Evolutionary conservation across 2,329 filamentous ascomycete species (phyloP), one percentile per base, ranked within the genome.

Genomic region (Fusarium beomiforme): DNA sequence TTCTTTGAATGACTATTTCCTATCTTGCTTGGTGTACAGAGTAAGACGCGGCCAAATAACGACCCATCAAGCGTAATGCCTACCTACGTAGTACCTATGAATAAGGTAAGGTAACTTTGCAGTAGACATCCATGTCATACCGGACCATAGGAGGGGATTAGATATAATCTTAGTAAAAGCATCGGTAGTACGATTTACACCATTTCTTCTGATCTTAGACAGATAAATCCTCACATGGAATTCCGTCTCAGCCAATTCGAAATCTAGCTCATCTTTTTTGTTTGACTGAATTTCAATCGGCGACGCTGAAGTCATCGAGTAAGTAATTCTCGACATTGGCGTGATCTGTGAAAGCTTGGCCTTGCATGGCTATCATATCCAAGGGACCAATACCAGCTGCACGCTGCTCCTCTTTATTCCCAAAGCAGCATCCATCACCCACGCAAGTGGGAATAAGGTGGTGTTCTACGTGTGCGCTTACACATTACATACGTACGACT

Each of bases 401-500:
- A 47, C 54, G 29, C 33, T 41, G 14, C 46, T 65, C 55, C 34
- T 24, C 34, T 43, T 42, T 26, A 41, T 60, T 26, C 39, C 36
- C 17, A 37, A 66, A 41, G 33, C 33, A 55, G 33, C 51, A 29
- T 34, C n/a, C 14, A 34, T 44, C 24, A 21, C 43, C 21, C 41
- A 29, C 37, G 16, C 31, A 31, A 16, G 23, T 34, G 36, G n/a
- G 33, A 57, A 50, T 31, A 61, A 49, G 41, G 37, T 67, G 33
- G 44, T 51, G 43, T 36, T 33, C 21, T 37, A 29, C 42, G 24
- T 68, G 41, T 39, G 33, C 17, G 42, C 56, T 63, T 72, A 66
- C 55, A 53, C 42, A 17, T 17, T 55, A 19, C 39, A 42, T 23
- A 39, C 49, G 42, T 61, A 63, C 24, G n/a, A 24, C 14, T 34